These are phyloP conservation scores for Amanita phalloides DNA, from an alignment of 768 basidiomycete species.

Conservation along the genomic window DNA sequence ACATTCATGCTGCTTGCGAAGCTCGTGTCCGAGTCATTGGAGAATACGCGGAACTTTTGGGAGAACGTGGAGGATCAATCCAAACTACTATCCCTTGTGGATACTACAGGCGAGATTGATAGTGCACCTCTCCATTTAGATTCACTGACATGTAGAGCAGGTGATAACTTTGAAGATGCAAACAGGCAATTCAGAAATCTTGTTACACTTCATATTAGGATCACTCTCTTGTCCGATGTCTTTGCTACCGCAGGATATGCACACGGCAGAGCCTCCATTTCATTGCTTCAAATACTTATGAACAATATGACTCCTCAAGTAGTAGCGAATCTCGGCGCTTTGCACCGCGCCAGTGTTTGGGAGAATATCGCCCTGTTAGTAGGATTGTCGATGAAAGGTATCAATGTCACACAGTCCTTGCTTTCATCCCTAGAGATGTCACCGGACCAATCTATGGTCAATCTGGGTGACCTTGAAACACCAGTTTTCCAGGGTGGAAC, in stretches of 20 bases:
- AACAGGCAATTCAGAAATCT: constrained; percentile 65
- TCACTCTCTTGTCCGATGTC: constrained; percentile 79
- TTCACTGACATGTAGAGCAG: constrained; percentile 17
- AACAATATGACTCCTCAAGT: constrained; percentile 50
- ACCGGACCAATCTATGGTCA: constrained; percentile 29
- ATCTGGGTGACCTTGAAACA: constrained; percentile 27
- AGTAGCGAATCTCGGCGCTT: constrained; percentile 59
- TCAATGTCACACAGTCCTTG: constrained; percentile 34
- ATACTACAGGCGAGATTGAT: constrained; percentile 30
- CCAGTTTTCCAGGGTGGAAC: constrained; percentile 19
- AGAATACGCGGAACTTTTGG: constrained; percentile 69
- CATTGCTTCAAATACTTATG: constrained; percentile 68
- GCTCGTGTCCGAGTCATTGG: constrained; percentile 60
- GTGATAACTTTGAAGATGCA: constrained; percentile 33
- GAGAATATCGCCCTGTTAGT: constrained; percentile 75
- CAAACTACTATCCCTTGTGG: constrained; percentile 55
- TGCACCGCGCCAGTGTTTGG: constrained; percentile 80
- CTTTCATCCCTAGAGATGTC: constrained; percentile 38
- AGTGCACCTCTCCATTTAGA: background rate
- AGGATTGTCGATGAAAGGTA: constrained; percentile 42
- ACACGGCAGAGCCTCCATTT: constrained; percentile 67
- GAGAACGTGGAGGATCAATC: constrained; percentile 38
- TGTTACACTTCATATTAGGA: constrained; percentile 65
- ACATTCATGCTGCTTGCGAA: constrained; percentile 61
- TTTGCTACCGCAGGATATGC: constrained; percentile 77